Evolutionary conservation across 495 filamentous ascomycete genomes (phyloP), one percentile per base, ranked within the genome.

Genomic region (Penicillium silybi): DNA sequence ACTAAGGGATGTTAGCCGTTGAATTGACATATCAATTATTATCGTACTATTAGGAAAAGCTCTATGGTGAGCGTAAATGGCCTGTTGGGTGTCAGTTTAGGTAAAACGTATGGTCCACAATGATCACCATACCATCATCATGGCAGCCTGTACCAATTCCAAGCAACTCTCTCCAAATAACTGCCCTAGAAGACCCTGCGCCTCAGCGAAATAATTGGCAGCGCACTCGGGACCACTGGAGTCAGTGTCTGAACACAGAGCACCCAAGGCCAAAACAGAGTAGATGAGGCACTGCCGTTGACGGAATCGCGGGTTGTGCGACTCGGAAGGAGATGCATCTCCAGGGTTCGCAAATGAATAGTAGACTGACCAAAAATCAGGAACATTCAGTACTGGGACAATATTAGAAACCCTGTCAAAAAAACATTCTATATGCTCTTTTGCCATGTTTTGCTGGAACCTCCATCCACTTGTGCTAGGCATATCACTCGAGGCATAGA

Each of bases 41-140:
- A 22, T 32, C 47, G 11, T 46, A 56, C 53, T 16, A 38, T 41
- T 35, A 10, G 37, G 35, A 11, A 50, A 23, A 39, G 44, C 44
- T 13, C n/a, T 16, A 10, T 38, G 40, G 17, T 54, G 45, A 9
- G 44, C 52, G 44, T 54, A 54, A 44, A 37, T 44, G 4, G 38
- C 39, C 39, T 27, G n/a, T 19, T 25, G 8, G 9, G n/a, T 18
- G 41, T 39, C 5, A 52, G 41, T 16, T n/a, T 11, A 9, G 4
- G 4, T 10, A 9, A 29, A 10, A 29, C 3, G 6, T 23, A 29
- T 3, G 6, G 7, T 7, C 7, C 9, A 9, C 4, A 29, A 29
- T 29, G 26, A 29, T 10, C 6, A 29, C 7, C 26, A 29, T 26
- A 53, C 50, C 50, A 53, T 46, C 22, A 53, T 15, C 44, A 53